Evolutionary conservation across 179 eudicot genomes (phyloP).

Genomic region (Sideroxylon spinosum): DNA sequence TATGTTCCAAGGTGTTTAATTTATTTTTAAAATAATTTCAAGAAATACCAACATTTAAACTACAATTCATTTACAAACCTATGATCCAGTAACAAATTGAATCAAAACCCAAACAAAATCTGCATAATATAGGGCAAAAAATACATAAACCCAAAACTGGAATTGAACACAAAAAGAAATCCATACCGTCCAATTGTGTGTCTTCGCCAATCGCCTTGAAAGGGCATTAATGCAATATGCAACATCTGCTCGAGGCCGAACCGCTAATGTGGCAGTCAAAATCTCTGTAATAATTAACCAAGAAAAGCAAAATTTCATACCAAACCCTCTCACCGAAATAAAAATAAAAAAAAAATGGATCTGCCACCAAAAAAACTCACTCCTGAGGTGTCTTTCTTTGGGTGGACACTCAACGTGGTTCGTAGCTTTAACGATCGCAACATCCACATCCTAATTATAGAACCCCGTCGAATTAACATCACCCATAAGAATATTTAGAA

Average conservation of each 20-base stretch:
- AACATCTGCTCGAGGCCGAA: constrained; percentile 86
- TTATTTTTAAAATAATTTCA: neutral
- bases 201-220: constrained; percentile 73
- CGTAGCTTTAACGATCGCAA: constrained; percentile 93
- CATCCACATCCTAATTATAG: constrained; percentile 74
- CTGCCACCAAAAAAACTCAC: constrained; percentile 39
- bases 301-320: neutral
- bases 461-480: neutral
- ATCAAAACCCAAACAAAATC: neutral
- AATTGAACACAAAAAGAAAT: neutral
- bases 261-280: constrained; percentile 63
- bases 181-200: constrained; percentile 92
- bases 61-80: no score
- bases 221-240: constrained; percentile 81
- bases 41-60: neutral
- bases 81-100: neutral
- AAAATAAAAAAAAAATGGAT: constrained; percentile 18
- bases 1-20: neutral
- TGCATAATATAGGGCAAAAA: neutral
- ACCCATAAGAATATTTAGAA: neutral
- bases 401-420: constrained; percentile 97
- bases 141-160: no score
- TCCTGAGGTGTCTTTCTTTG: constrained; percentile 85
- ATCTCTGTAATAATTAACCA: constrained; percentile 48
- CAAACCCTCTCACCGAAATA: neutral